These are phyloP conservation scores for Alternaria hordeiaustralica DNA, from an alignment of 2,329 filamentous ascomycete genomes.

Conservation along the genomic window DNA sequence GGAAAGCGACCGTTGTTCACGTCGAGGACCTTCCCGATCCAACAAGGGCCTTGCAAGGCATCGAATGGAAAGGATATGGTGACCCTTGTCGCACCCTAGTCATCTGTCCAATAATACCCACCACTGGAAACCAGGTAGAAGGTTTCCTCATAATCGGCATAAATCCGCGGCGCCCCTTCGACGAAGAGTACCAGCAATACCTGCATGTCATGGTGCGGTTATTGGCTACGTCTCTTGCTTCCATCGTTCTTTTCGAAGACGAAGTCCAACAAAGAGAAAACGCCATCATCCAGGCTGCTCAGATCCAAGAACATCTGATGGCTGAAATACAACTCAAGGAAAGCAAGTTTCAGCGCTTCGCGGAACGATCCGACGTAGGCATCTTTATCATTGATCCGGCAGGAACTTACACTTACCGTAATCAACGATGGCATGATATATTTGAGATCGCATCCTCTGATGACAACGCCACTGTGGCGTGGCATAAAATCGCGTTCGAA, in stretches of 20 bases:
- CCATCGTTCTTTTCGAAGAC: slow-evolving; percentile 50
- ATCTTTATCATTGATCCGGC: slow-evolving; percentile 49
- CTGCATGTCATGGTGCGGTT: slow-evolving; percentile 46
- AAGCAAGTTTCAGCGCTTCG: slow-evolving; percentile 49
- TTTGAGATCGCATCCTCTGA: slow-evolving; percentile 28
- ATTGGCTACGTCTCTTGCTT: slow-evolving; percentile 48
- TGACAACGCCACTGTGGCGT: slow-evolving; percentile 23
- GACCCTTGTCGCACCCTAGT: slow-evolving; percentile 44
- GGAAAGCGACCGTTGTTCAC: slow-evolving; percentile 38
- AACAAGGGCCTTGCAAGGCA: slow-evolving; percentile 26
- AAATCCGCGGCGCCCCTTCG: slow-evolving; percentile 48
- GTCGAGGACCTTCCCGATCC: slow-evolving; percentile 38
- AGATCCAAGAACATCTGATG: slow-evolving; percentile 42
- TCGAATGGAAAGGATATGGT: slow-evolving; percentile 45
- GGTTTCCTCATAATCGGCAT: slow-evolving; percentile 51
- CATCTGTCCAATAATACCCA: slow-evolving; percentile 47
- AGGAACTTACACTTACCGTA: slow-evolving; percentile 49
- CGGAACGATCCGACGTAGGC: slow-evolving; percentile 48
- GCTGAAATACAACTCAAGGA: slow-evolving; percentile 45
- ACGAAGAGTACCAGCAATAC: slow-evolving; percentile 49
- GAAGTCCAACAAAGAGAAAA: slow-evolving; percentile 46
- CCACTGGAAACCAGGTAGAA: slow-evolving; percentile 43
- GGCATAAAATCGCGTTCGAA: slow-evolving; percentile 33
- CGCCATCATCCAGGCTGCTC: slow-evolving; percentile 41
- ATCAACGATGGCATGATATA: slow-evolving; percentile 50